These are phyloP conservation scores for Neurospora tetrasperma DNA, from an alignment of 495 filamentous ascomycete species.

Conservation along the genomic window DNA sequence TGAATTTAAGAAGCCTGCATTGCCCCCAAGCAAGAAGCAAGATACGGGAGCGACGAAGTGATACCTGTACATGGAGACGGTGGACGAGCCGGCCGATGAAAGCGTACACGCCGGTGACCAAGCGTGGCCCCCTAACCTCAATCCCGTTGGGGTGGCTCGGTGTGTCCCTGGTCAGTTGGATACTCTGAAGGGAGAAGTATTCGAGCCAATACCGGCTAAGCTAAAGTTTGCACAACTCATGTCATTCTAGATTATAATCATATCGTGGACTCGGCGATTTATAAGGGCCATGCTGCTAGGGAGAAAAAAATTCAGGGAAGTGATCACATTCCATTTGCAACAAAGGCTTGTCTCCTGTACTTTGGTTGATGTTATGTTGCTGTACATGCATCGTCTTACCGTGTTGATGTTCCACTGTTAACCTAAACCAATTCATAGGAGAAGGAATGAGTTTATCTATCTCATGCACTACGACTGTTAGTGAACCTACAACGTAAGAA, in stretches of 20 bases:
- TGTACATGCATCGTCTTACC: not conserved
- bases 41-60: conserved; percentile 41
- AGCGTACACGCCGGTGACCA: not conserved
- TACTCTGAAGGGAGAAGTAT: not conserved
- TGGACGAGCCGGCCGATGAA: not conserved
- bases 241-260: not conserved
- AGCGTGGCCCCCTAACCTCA: not conserved
- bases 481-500: not conserved
- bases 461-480: not conserved
- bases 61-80: not conserved
- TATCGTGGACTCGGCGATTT: not conserved
- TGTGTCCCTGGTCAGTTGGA: not conserved
- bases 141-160: not conserved
- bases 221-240: not conserved
- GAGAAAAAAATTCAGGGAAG: not conserved
- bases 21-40: conserved; percentile 52
- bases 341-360: not conserved
- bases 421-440: not conserved
- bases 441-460: not conserved
- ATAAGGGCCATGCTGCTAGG: not conserved
- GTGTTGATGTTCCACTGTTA: not conserved
- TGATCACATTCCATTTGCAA: not conserved
- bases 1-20: conserved; percentile 46
- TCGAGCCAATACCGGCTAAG: not conserved
- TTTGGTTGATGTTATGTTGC: not conserved